These are phyloP conservation scores for Raphanus sativus DNA, from an alignment of 345 rosid species.

Conservation along the genomic window DNA sequence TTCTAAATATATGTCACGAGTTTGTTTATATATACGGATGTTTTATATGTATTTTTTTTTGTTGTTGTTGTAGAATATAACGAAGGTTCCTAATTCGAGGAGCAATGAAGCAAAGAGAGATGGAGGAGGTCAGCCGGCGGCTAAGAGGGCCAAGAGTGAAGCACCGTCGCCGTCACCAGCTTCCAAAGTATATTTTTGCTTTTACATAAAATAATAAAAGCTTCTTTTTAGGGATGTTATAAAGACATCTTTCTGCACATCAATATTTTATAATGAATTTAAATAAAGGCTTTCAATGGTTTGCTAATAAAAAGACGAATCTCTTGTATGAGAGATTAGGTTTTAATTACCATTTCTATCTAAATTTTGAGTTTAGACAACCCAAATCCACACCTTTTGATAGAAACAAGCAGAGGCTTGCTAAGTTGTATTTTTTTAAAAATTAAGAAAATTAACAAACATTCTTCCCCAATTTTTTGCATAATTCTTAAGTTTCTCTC, in stretches of 20 bases:
- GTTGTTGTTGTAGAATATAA: slow-evolving; percentile 39
- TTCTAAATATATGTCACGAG: background rate
- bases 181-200: slow-evolving; percentile 64
- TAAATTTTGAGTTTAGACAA: background rate
- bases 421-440: background rate
- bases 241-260: slow-evolving; percentile 25
- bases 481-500: slow-evolving; percentile 3
- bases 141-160: slow-evolving; percentile 79
- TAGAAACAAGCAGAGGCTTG: background rate
- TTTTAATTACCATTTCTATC: background rate
- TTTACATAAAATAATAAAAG: slow-evolving; percentile 16
- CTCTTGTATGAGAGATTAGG: slow-evolving; percentile 7
- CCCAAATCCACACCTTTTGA: background rate
- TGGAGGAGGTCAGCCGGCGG: slow-evolving; percentile 55
- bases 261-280: slow-evolving; percentile 10
- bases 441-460: background rate
- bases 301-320: slow-evolving; percentile 4
- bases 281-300: background rate
- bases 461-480: slow-evolving; percentile 1
- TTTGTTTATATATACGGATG: background rate
- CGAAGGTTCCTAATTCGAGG: slow-evolving; percentile 55
- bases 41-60: background rate
- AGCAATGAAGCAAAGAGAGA: slow-evolving; percentile 65
- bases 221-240: background rate
- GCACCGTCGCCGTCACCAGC: slow-evolving; percentile 74